Evolutionary conservation across 2,329 filamentous ascomycete genomes (phyloP), one percentile per base, ranked within the genome.

Genomic region (Sodiomyces alkalinus): DNA sequence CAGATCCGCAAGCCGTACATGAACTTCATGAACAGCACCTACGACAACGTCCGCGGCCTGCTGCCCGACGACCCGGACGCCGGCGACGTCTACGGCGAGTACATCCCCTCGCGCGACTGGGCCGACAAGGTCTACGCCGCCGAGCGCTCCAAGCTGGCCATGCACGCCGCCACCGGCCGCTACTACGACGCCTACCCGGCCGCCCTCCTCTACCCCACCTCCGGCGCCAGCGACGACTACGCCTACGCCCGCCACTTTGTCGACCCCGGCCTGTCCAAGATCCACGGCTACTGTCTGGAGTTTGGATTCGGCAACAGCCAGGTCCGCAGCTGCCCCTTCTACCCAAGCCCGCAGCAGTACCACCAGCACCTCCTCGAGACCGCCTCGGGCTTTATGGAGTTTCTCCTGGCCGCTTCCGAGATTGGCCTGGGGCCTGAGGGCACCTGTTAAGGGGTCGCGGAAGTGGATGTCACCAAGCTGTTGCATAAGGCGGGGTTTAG

Each of bases 1-100:
- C 67, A 72, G 45, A 48, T 47, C 28, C 52, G 44, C 1, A 52
- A 55, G 25, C 41, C 56, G 0, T 37, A 37, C 27, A 62, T 64
- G 54, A 70, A 58, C 47, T 68, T 71, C 45, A 41, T 52, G 16
- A 72, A 70, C 52, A 29, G 48, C 3, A 45, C 55, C 4, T 74
- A 62, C 33, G 58, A 72, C 32, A 56, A 56, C 30, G 54, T 56
- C 26, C 59, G 67, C 11, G 67, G 66, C 17, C 41, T 61, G 8
- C 43, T 58, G 2, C 51, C 53, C 16, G 50, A 60, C 23, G 45
- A 42, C 1, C 46, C 48, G 3, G 35, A 41, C 3, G 29, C 38
- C 7, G 45, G 48, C 27, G 31, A 34, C 22, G 39, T 37, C 11
- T 67, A 67, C 43, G 49, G 50, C 28, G 61, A 66, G 45, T 67